These are phyloP conservation scores for Penicillium odoratum DNA, from an alignment of 495 filamentous ascomycete species.

Conservation along the genomic window DNA sequence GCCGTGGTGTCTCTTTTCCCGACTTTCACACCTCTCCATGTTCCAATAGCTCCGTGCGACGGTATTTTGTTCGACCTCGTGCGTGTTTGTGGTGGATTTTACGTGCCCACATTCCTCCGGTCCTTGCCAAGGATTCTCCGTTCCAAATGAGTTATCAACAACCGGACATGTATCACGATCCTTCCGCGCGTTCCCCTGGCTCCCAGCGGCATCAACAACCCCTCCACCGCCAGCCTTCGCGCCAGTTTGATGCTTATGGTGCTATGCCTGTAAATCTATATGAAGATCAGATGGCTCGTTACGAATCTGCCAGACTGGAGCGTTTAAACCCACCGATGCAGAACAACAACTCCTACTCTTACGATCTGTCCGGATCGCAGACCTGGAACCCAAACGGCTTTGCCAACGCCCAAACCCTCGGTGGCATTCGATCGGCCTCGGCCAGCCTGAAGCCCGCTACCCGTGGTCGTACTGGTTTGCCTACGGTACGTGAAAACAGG, in stretches of 20 bases:
- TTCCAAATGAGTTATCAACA: constrained; percentile 57
- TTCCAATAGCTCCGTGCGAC: constrained; percentile 21
- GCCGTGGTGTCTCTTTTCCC: constrained; percentile 6
- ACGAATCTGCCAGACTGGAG: constrained; percentile 60
- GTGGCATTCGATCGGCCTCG: constrained; percentile 54
- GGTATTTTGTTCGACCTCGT: constrained; percentile 8
- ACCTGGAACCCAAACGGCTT: constrained; percentile 65
- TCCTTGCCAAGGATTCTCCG: constrained; percentile 30
- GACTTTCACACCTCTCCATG: constrained; percentile 16
- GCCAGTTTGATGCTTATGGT: constrained; percentile 68
- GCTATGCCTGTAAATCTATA: constrained; percentile 62
- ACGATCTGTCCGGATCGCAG: constrained; percentile 62
- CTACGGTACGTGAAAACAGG: constrained; percentile 46
- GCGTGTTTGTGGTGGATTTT: constrained; percentile 40
- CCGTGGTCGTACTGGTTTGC: constrained; percentile 56
- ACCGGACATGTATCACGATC: constrained; percentile 63
- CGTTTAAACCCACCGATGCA: constrained; percentile 57
- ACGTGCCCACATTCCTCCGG: constrained; percentile 43
- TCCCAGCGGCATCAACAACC: constrained; percentile 64
- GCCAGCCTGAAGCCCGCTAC: constrained; percentile 57
- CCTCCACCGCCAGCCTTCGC: constrained; percentile 65
- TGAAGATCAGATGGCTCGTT: constrained; percentile 62
- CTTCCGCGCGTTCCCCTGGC: constrained; percentile 59
- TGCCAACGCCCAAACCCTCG: constrained; percentile 51
- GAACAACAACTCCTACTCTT: constrained; percentile 54